Percentiles rank a stretch among this genome's conserved stretches.
These are phyloP conservation scores for Tetracladium maxilliforme DNA, from an alignment of 2,329 filamentous ascomycete species.

Conservation along the genomic window DNA sequence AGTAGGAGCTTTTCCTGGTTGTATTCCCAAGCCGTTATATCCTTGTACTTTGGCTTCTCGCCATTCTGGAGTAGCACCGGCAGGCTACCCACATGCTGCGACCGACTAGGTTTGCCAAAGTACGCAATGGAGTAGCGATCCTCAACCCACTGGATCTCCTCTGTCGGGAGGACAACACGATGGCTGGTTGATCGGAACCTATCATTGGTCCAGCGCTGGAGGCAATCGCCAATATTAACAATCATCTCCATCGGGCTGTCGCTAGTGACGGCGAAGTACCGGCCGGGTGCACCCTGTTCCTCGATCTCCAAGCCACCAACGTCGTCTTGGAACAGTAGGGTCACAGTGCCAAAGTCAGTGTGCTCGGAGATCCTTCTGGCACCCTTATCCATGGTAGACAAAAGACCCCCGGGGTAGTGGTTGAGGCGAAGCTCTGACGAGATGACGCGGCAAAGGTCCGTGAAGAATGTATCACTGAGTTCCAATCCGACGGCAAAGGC, in stretches of 20 bases:
- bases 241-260: conserved; percentile 13
- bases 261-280: conserved; percentile 4
- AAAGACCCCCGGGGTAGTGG: conserved; percentile 1
- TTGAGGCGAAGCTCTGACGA: conserved; percentile 1
- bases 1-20: conserved; percentile 3
- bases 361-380: conserved; percentile 4
- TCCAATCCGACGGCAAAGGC: conserved; percentile 1
- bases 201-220: conserved; percentile 22
- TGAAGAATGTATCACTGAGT: conserved; percentile 1
- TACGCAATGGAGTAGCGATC: conserved; percentile 12
- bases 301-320: conserved; percentile 7
- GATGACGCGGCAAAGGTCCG: neutral
- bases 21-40: conserved; percentile 18
- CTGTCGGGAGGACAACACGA: conserved; percentile 15
- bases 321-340: conserved; percentile 6
- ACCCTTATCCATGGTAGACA: neutral
- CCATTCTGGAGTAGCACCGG: conserved; percentile 12
- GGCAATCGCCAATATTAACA: conserved; percentile 22
- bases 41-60: conserved; percentile 11
- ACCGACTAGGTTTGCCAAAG: conserved; percentile 16
- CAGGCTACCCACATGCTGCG: conserved; percentile 12
- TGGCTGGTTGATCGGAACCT: conserved; percentile 18
- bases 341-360: conserved; percentile 6
- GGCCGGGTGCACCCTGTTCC: conserved; percentile 3
- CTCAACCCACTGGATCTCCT: conserved; percentile 8